Evolutionary conservation across 1,284 basidiomycete species (phyloP).

Genomic region (Stygiomarasmius scandens): DNA sequence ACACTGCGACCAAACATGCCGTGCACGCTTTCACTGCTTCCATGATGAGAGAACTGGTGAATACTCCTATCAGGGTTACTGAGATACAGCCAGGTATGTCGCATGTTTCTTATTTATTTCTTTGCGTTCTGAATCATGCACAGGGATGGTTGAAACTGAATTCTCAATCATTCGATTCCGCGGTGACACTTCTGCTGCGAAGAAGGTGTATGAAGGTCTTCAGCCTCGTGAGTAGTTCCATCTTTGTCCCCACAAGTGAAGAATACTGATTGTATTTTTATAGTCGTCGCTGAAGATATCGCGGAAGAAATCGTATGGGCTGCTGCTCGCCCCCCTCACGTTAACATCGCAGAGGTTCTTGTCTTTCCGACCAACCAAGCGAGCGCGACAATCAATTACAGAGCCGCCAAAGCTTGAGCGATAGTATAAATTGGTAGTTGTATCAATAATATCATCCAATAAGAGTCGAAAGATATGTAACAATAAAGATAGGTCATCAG

Average conservation of each 20-base stretch:
- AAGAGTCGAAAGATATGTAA: neutral
- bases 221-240: conserved; percentile 62
- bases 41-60: conserved; percentile 84
- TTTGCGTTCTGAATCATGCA: conserved; percentile 10
- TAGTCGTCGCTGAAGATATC: conserved; percentile 81
- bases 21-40: conserved; percentile 87
- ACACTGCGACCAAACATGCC: conserved; percentile 87
- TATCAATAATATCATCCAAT: neutral
- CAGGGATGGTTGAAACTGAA: conserved; percentile 90
- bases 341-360: conserved; percentile 82
- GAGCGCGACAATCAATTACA: conserved; percentile 62
- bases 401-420: conserved; percentile 35
- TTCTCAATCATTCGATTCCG: conserved; percentile 90
- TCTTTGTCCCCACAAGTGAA: neutral
- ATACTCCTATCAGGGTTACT: conserved; percentile 89
- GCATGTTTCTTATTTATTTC: neutral
- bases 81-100: conserved; percentile 84
- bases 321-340: conserved; percentile 83
- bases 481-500: neutral
- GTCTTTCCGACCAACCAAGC: conserved; percentile 86
- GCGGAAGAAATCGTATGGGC: conserved; percentile 99
- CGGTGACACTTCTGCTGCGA: conserved; percentile 80
- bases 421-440: conserved; percentile 24
- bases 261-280: conserved; percentile 16
- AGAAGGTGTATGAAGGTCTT: conserved; percentile 88